Evolutionary conservation across 164 flowering plant genomes (phyloP).

Genomic region (Stephania cephalantha): DNA sequence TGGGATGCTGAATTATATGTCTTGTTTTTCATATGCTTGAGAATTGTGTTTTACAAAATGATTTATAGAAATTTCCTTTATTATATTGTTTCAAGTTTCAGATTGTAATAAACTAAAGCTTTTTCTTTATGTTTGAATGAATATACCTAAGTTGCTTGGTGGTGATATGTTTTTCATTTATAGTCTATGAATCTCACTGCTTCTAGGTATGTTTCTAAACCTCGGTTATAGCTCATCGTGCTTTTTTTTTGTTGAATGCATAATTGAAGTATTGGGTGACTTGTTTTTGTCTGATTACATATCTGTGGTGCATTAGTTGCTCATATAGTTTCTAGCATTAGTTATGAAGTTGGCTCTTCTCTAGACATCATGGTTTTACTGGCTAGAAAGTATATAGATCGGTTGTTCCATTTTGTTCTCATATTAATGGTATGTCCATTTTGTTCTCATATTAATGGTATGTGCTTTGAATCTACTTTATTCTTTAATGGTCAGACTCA

Average conservation of each 20-base stretch:
- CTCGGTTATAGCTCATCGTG: not conserved
- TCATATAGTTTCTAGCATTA: conserved; percentile 69
- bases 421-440: too few species aligned
- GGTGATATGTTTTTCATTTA: not conserved
- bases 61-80: not conserved
- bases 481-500: not conserved
- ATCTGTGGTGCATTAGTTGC: conserved; percentile 65
- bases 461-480: not conserved
- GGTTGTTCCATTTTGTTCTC: too few species aligned
- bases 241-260: too few species aligned
- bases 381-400: conserved; percentile 45
- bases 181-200: not conserved
- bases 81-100: not conserved
- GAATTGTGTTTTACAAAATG: too few species aligned
- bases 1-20: too few species aligned
- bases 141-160: not conserved
- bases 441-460: conserved; percentile 70
- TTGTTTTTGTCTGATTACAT: conserved; percentile 28
- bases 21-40: too few species aligned
- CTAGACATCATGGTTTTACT: conserved; percentile 57
- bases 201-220: too few species aligned
- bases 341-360: conserved; percentile 67
- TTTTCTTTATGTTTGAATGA: not conserved
- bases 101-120: not conserved
- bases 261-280: not conserved